Base-by-base conservation (phyloP, 2,329 filamentous ascomycete genomes). In the Metarhizium sp. region DNA sequence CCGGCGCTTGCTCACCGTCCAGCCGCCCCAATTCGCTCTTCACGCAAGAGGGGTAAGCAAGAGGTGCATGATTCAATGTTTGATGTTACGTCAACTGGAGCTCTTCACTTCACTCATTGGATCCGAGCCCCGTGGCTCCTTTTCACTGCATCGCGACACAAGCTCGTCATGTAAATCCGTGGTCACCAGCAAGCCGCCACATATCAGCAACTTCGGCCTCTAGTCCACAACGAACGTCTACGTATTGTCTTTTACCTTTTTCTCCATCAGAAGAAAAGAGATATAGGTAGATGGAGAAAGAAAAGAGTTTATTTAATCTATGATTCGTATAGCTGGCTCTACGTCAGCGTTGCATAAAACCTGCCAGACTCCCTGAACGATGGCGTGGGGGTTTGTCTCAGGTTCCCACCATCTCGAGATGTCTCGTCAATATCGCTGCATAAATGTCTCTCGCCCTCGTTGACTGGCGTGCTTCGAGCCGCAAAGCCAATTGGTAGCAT, bases 271-370 rank as follows among this genome's bases (percentile, higher is more conserved):
- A 25, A 25, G 1, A 25, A 25, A 25, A 4, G 25, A 3, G 25
- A 25, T 1, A 25, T 25, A 0, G 3, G 3, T 4, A 3, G 25
- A 3, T 3, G 1, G 25, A 3, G 25, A 25, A 4, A 25, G 25
- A 4, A 25, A 25, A 0, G 1, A 25, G 3, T 25, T 25, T 25
- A 25, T 25, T 25, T 25, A 25, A 25, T 1, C 3, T 25, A 25
- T 25, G 25, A 25, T 25, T 25, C 25, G 25, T 25, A 25, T 4
- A 25, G 4, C 25, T 25, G 3, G 4, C 25, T 4, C 25, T 25
- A 25, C 25, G 3, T 25, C 3, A 25, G 25, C 25, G 25, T 25
- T 25, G 25, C 25, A 4, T 25, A 25, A 25, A 25, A 4, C 25
- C 25, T 25, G 25, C 25, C 25, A 25, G 25, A 25, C 25, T 25